A percentile compares a stretch with the other conserved stretches of the same genome.
phyloP scores from a whole-genome alignment of 495 filamentous ascomycete genomes.

The Articulospora tetracladia region DNA sequence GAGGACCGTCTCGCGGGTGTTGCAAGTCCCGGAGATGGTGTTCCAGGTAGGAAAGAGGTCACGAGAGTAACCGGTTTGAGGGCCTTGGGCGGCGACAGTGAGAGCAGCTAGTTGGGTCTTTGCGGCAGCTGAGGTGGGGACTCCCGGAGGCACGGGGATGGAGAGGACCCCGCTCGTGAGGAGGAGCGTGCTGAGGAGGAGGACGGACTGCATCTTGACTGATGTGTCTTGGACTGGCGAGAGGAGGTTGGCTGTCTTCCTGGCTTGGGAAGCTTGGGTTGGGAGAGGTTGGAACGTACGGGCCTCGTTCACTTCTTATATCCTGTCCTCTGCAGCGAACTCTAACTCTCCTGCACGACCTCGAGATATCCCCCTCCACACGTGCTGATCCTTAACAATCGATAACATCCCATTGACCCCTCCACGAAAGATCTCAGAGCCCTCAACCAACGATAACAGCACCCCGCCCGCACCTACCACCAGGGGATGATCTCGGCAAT shows the following conservation, averaged over 20 bases:
- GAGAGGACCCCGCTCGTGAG: background rate
- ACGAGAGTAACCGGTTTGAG: slow-evolving; percentile 54
- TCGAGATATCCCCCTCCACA: no score
- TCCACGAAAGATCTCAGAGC: background rate
- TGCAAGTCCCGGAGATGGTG: slow-evolving; percentile 56
- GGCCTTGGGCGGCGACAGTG: slow-evolving; percentile 47
- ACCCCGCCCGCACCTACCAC: background rate
- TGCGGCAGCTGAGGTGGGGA: slow-evolving; percentile 53
- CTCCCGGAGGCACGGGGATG: slow-evolving; percentile 43
- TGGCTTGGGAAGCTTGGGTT: background rate
- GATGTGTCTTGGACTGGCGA: background rate
- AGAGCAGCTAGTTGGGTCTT: slow-evolving; percentile 49
- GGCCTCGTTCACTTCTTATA: no score
- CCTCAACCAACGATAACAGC: background rate
- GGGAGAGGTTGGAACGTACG: background rate
- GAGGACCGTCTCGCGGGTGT: slow-evolving; percentile 62
- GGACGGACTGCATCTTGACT: slow-evolving; percentile 10
- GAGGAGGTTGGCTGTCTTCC: background rate
- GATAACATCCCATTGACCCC: no score
- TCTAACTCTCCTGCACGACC: no score
- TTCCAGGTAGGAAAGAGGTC: slow-evolving; percentile 67
- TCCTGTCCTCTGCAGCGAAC: no score
- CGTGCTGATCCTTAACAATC: no score
- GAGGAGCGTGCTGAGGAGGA: background rate
- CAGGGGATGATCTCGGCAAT: no score